Base-by-base conservation (phyloP, 1,284 basidiomycete genomes). In the Moesziomyces parantarcticus region DNA sequence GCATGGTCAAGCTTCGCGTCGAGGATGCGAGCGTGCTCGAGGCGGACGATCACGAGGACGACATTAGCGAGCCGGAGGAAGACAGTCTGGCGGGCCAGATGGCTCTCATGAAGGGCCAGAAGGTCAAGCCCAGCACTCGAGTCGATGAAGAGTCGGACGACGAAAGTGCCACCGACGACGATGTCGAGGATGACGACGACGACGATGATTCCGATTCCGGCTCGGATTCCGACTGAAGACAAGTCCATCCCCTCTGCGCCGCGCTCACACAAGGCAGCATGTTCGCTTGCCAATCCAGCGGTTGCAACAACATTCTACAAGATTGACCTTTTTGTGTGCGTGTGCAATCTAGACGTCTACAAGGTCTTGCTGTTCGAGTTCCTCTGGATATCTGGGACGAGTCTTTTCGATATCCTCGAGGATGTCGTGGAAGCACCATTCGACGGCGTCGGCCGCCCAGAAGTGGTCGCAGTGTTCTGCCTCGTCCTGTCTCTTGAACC, bases 91-190 rank as follows among this genome's bases (percentile, higher is more conserved):
- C 95, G 3, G 97, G 97, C 4, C 97, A 99, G 87, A 97, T 99
- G 94, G 95, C 96, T 3, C 89, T 91, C 50, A 96, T 99, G 93
- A 90, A 93, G 54, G 97, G 97, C 6, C 92, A 91, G 16, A 84
- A 89, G 40, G 94, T 98, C 57, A 96, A 94, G 88, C 70, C 65
- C 29, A 57, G 45, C 89, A 86, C 87, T 3, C 36, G 14, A 8
- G 48, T 25, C 13, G 88, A 87, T 14, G 85, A 85, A 29, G 85
- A 86, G 49, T 87, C 86, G 36, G 85, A 86, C 39, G 85, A 84
- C 63, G 84, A 82, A 40, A 78, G 75, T 45, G 85, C 83, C 9
- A 83, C 84, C n/a, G 84, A 75, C 11, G 76, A 75, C 2, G 57
- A 72, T 13, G 50, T 26, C 5, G 23, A 34, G 44, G 53, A 63